Percentiles rank a stretch among this genome's conserved stretches.
phyloP scores from a whole-genome alignment of 31 red algal species.

The Asparagopsis taxiformis region DNA sequence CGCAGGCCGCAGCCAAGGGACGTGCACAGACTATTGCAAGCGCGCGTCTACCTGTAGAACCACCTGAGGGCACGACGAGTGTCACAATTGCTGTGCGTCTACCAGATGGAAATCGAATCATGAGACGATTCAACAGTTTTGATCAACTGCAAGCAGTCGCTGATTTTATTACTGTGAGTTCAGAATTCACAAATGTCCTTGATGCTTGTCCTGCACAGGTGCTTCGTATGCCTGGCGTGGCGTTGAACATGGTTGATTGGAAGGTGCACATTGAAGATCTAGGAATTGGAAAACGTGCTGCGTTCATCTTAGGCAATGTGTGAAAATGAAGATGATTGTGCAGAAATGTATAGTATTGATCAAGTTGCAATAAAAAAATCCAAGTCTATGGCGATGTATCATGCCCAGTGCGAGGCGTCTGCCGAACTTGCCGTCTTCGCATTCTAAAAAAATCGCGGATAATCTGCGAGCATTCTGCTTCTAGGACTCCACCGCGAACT shows the following conservation, averaged over 20 bases:
- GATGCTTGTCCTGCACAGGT: background rate
- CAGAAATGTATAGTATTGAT: background rate
- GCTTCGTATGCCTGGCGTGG: slow-evolving; percentile 4
- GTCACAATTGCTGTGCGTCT: slow-evolving; percentile 29
- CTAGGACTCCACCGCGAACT: slow-evolving; percentile 55
- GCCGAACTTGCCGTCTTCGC: slow-evolving; percentile 15
- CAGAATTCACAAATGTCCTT: background rate
- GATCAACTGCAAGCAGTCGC: slow-evolving; percentile 22
- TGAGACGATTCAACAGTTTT: slow-evolving; percentile 11
- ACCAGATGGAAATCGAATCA: slow-evolving; percentile 13
- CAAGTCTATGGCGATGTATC: slow-evolving; percentile 6
- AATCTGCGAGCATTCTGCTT: slow-evolving; percentile 24
- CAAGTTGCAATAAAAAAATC: background rate
- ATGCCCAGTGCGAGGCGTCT: no score
- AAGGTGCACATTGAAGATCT: slow-evolving; percentile 1
- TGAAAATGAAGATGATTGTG: background rate
- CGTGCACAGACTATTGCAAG: background rate
- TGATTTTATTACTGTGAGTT: slow-evolving; percentile 33
- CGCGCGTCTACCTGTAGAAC: background rate
- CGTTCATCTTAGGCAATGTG: background rate
- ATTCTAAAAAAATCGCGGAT: slow-evolving; percentile 55
- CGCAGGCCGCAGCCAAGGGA: background rate
- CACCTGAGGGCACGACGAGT: background rate
- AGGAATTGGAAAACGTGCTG: slow-evolving; percentile 9
- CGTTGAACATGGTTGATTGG: background rate